Evolutionary conservation across 306 rosid species (phyloP), one percentile per base, ranked within the genome.

Genomic region (Urtica urens): DNA sequence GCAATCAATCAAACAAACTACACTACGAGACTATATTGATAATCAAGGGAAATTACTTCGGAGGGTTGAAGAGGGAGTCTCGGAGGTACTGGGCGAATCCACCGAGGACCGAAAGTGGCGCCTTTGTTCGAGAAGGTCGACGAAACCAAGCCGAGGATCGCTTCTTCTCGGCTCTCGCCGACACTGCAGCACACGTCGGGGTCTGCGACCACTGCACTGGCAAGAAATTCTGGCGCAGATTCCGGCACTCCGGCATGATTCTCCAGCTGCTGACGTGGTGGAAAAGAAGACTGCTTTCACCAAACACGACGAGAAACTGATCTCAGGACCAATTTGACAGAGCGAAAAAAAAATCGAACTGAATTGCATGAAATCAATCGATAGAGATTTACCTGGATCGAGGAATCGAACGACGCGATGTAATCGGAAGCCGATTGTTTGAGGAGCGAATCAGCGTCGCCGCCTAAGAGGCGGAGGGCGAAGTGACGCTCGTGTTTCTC

Each of bases 1-100:
- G 37, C 37, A 17, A 43, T 19, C 10, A 10, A 21, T 43, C n/a
- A n/a, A n/a, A n/a, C n/a, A n/a, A n/a, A n/a, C n/a, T n/a, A n/a
- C n/a, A n/a, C n/a, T n/a, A n/a, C n/a, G n/a, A n/a, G n/a, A n/a
- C n/a, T n/a, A n/a, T 43, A 43, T 21, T 43, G 17, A n/a, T 43
- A 43, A 16, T 28, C 22, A 46, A 63, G 45, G 45, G 37, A 54
- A 40, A 67, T 59, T 72, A 92, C 99, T 81, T 92, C 99, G 53
- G 86, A 81, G 41, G 71, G 87, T 70, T 73, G 87, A 55, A 79
- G 37, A 0, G 99, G 99, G 48, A 92, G 86, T 56, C 86, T 70
- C 24, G 99, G 99, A 27, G 99, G 99, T 69, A 74, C 41, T 57
- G 99, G 99, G 74, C 99, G 72, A 57, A 71, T 70, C 94, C 96